Percentiles rank a stretch among this genome's conserved stretches.
Conservation (phyloP, 2,329 filamentous ascomycete genomes). For the Pyrenochaeta sp. region DNA sequence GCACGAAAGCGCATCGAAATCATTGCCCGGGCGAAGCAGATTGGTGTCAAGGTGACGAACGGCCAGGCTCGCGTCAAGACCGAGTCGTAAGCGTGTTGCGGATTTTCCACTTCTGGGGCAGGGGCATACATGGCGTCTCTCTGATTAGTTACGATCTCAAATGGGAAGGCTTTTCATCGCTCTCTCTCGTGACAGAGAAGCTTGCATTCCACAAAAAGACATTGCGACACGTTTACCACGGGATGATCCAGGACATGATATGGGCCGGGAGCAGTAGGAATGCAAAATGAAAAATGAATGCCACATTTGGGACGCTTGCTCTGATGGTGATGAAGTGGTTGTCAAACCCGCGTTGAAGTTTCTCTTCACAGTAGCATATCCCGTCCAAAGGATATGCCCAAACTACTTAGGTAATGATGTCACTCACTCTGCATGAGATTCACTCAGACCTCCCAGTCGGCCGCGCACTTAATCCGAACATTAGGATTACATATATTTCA, state of each 20-base stretch:
- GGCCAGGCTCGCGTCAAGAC: conserved; percentile 98
- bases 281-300: conserved; percentile 39
- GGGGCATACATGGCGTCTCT: conserved; percentile 50
- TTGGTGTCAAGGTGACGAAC: conserved; percentile 99
- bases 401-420: too few species aligned
- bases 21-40: conserved; percentile 93
- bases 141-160: conserved; percentile 47
- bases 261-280: conserved; percentile 29
- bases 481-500: too few species aligned
- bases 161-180: conserved; percentile 45
- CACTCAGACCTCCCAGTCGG: too few species aligned
- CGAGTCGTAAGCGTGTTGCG: conserved; percentile 67
- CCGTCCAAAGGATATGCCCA: too few species aligned
- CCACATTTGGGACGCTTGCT: conserved; percentile 25
- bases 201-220: conserved; percentile 40
- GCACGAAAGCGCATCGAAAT: conserved; percentile 99
- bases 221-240: conserved; percentile 30
- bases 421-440: too few species aligned
- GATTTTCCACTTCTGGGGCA: conserved; percentile 37
- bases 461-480: too few species aligned
- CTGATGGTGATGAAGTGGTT: not conserved
- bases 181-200: conserved; percentile 32
- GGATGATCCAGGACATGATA: conserved; percentile 23
- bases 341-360: not conserved
- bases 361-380: not conserved